Conservation (phyloP, 176 grass and related monocot genomes). For the Zoysia pacifica region DNA sequence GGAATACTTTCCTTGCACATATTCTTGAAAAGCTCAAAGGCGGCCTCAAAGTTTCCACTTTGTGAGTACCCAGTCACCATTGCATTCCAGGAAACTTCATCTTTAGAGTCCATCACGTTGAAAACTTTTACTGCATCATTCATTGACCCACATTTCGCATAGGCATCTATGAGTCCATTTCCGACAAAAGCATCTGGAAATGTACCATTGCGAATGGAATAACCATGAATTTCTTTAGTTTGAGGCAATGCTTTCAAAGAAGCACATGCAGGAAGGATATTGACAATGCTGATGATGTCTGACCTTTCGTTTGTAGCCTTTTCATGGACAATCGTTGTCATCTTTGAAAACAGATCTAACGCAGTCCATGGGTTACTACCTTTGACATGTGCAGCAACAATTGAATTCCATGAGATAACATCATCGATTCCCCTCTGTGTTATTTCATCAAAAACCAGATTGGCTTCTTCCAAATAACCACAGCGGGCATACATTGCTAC, state of each 20-base stretch:
- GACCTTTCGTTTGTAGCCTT: slow-evolving; percentile 59
- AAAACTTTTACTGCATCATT: slow-evolving; percentile 73
- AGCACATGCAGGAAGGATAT: slow-evolving; percentile 86
- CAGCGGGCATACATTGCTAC: slow-evolving; percentile 74
- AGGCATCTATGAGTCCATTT: slow-evolving; percentile 66
- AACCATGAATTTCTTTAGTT: slow-evolving; percentile 77
- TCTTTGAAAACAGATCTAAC: slow-evolving; percentile 63
- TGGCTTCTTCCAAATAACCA: slow-evolving; percentile 63
- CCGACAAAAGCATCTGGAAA: slow-evolving; percentile 78
- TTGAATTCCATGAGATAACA: slow-evolving; percentile 89
- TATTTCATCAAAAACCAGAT: slow-evolving; percentile 73
- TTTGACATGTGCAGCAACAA: slow-evolving; percentile 71
- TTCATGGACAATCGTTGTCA: slow-evolving; percentile 50
- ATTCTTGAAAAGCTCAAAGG: slow-evolving; percentile 63
- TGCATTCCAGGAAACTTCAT: slow-evolving; percentile 75
- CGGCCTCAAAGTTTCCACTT: slow-evolving; percentile 73
- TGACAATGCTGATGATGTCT: slow-evolving; percentile 84
- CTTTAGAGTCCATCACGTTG: slow-evolving; percentile 60
- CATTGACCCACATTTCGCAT: slow-evolving; percentile 78
- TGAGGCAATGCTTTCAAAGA: slow-evolving; percentile 62
- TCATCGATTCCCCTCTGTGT: slow-evolving; percentile 68
- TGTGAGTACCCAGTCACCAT: slow-evolving; percentile 81
- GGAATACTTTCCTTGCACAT: slow-evolving; percentile 68
- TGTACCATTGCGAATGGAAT: slow-evolving; percentile 69
- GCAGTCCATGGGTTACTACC: slow-evolving; percentile 47